Evolutionary conservation across 352 stramenopile genomes (phyloP), one percentile per base, ranked within the genome.

Genomic region (Pythium catenulatum): DNA sequence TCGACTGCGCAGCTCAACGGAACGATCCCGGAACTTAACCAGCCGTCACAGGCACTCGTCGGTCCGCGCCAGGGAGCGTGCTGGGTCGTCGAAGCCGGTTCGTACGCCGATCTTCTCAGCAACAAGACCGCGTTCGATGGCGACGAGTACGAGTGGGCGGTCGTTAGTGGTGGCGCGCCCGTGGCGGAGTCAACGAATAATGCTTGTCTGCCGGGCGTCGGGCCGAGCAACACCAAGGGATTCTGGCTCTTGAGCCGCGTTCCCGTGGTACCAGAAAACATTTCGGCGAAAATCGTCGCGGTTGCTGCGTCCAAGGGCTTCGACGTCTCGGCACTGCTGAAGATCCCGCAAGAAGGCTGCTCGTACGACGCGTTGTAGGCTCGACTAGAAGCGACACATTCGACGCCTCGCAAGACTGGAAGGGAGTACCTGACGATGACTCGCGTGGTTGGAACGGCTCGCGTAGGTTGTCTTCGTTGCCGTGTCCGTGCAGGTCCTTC

Each of bases 61-160:
- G 79, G 79, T 6, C 79, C 70, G 13, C 56, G 58, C 32, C 37
- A 74, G 14, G 79, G 69, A 27, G 37, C 79, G 48, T 86, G 81
- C 79, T 86, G 79, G 79, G 79, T 86, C 36, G 46, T 86, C 58
- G 79, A 86, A 48, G 79, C 79, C 45, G 79, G 79, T 59, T 68
- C 79, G 34, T 86, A 82, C 70, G 58, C 69, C 48, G 70, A 81
- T 13, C 50, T 86, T 7, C 36, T 81, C 41, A 34, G n/a, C 8
- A 70, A 39, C 45, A 69, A 63, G 63, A 86, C 54, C 4, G 6
- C 66, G 52, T 86, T 81, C 48, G 54, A 34, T 14, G 48, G 69
- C 27, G 79, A 86, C 15, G 39, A 86, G 69, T 86, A 82, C 70
- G 79, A 86, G 70, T 86, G 79, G 79, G 79, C 79, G 21, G 77